Percentiles rank a stretch among this genome's conserved stretches.
These are phyloP conservation scores for Danielia oregonensis DNA, from an alignment of 805 yeast species.

Conservation along the genomic window DNA sequence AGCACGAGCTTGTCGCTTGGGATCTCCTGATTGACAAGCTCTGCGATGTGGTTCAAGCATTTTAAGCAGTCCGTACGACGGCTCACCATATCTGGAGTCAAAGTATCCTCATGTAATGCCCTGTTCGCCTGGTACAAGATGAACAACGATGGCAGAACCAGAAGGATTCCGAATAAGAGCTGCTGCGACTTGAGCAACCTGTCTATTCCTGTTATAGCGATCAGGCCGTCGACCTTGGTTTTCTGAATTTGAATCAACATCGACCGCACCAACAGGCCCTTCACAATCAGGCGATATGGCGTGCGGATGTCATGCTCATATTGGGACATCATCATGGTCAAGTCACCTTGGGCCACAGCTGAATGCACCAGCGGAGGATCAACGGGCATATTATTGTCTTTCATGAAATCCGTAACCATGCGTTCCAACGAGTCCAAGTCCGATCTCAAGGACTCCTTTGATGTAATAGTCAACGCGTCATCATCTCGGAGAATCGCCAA, in stretches of 20 bases:
- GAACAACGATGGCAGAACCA: conserved; percentile 75
- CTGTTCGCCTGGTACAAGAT: conserved; percentile 47
- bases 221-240: conserved; percentile 90
- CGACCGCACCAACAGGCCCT: conserved; percentile 73
- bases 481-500: conserved; percentile 83
- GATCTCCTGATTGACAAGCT: conserved; percentile 35
- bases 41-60: conserved; percentile 56
- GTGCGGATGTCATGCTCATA: conserved; percentile 72
- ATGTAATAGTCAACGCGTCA: conserved; percentile 67
- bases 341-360: conserved; percentile 66
- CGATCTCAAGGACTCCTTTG: conserved; percentile 71
- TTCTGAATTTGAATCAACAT: conserved; percentile 91
- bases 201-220: conserved; percentile 89
- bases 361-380: conserved; percentile 32
- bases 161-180: conserved; percentile 87
- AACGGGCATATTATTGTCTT: conserved; percentile 24
- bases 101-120: conserved; percentile 24
- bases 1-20: conserved; percentile 11
- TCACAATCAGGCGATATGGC: conserved; percentile 61
- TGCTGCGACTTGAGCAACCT: conserved; percentile 86
- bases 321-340: conserved; percentile 72
- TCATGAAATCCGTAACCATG: conserved; percentile 76
- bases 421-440: conserved; percentile 80
- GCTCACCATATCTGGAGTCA: conserved; percentile 30
- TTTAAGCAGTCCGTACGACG: conserved; percentile 30